Evolutionary conservation across 2,329 filamentous ascomycete species (phyloP).

Genomic region (Trichoderma afroharzianum): DNA sequence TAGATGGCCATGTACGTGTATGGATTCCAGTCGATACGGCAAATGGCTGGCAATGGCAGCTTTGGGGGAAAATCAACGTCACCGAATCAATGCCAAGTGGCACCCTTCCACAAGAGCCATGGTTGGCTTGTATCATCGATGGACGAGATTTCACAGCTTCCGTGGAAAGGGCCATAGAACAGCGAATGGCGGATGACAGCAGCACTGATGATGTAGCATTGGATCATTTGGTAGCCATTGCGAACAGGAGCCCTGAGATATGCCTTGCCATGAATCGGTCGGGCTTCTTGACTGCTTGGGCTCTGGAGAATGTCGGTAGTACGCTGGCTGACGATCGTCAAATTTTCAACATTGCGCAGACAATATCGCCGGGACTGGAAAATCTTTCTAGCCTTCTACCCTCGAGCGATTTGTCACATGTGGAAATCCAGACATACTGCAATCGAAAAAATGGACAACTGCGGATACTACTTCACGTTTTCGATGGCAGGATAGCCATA

Average conservation of each 20-base stretch:
- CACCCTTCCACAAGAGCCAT: conserved; percentile 23
- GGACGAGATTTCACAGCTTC: conserved; percentile 74
- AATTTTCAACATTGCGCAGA: conserved; percentile 83
- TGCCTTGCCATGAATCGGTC: conserved; percentile 80
- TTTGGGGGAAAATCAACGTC: conserved; percentile 81
- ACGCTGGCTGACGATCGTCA: conserved; percentile 62
- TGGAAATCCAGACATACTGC: conserved; percentile 71
- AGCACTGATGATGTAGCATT: conserved; percentile 67
- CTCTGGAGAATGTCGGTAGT: conserved; percentile 78
- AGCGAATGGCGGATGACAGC: conserved; percentile 49
- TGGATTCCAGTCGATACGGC: conserved; percentile 77
- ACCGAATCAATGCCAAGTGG: conserved; percentile 60
- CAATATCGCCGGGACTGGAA: conserved; percentile 56
- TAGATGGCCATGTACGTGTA: conserved; percentile 74
- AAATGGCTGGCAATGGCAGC: conserved; percentile 66
- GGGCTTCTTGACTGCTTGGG: conserved; percentile 89
- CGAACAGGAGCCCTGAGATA: conserved; percentile 81
- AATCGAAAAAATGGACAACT: conserved; percentile 61
- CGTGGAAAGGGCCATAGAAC: conserved; percentile 70
- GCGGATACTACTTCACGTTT: conserved; percentile 74
- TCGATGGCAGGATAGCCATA: conserved; percentile 80
- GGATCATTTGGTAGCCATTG: conserved; percentile 80
- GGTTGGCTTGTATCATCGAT: conserved; percentile 71
- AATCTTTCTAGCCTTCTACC: conserved; percentile 37
- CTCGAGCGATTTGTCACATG: conserved; percentile 40